phyloP scores from a whole-genome alignment of 768 basidiomycete genomes.

The Pulveroboletus frians region DNA sequence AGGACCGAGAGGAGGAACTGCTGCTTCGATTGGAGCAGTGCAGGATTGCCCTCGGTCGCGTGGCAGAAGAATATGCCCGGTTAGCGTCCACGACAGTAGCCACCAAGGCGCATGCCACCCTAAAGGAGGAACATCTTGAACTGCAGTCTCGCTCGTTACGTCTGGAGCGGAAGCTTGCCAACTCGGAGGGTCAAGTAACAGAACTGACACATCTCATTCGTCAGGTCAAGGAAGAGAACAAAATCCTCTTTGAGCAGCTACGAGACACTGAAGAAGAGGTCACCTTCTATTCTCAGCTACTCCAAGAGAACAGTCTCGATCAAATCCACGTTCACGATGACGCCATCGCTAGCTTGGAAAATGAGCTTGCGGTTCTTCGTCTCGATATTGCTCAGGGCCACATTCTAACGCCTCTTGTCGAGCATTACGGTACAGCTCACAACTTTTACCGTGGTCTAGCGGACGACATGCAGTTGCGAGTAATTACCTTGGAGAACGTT shows the following conservation, averaged over 20 bases:
- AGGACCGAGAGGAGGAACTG: constrained; percentile 41
- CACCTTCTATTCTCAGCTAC: constrained; percentile 8
- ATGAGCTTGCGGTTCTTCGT: constrained; percentile 10
- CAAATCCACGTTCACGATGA: not conserved
- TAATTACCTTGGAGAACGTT: constrained; percentile 5
- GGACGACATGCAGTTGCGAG: constrained; percentile 30
- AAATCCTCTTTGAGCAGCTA: constrained; percentile 31
- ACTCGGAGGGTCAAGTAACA: constrained; percentile 59
- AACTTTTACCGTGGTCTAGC: constrained; percentile 36
- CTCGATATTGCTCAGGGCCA: constrained; percentile 17
- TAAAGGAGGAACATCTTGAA: constrained; percentile 38
- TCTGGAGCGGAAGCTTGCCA: constrained; percentile 63
- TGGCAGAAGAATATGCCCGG: constrained; percentile 51
- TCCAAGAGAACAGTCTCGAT: constrained; percentile 6
- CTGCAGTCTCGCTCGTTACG: constrained; percentile 44
- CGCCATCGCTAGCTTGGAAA: constrained; percentile 13
- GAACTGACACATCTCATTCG: constrained; percentile 63
- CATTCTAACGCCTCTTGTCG: constrained; percentile 7
- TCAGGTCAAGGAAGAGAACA: constrained; percentile 49
- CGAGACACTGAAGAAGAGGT: constrained; percentile 16
- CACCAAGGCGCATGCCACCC: constrained; percentile 29
- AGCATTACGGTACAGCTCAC: constrained; percentile 21
- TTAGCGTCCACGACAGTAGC: constrained; percentile 44
- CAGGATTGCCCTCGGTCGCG: constrained; percentile 39
- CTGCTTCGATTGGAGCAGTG: constrained; percentile 49